Conservation (phyloP, 257 asterid species). For the Ligustrum vulgare region DNA sequence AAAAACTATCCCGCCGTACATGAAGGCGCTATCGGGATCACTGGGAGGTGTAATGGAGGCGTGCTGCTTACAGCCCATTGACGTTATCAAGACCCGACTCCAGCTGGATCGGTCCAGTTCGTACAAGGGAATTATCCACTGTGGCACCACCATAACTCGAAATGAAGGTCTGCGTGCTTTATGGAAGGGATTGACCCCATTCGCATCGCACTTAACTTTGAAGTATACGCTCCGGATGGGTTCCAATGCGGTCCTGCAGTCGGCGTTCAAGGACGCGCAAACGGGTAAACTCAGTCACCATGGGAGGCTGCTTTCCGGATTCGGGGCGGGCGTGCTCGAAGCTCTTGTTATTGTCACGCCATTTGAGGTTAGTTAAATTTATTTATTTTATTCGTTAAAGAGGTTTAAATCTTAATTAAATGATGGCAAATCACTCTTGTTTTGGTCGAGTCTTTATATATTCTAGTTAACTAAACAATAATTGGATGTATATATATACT, state of each 20-base stretch:
- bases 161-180: constrained; percentile 82
- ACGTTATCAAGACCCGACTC: constrained; percentile 87
- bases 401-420: neutral
- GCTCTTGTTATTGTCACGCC: constrained; percentile 96
- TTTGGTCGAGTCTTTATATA: constrained; percentile 25
- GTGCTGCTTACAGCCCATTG: constrained; percentile 87
- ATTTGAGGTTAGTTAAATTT: constrained; percentile 62
- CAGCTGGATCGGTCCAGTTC: constrained; percentile 86
- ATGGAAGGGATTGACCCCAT: constrained; percentile 98
- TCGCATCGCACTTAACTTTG: constrained; percentile 88
- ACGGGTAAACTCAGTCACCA: constrained; percentile 78
- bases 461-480: constrained; percentile 10
- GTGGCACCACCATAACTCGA: constrained; percentile 67
- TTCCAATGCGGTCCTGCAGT: constrained; percentile 83
- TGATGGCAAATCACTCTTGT: neutral
- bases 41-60: constrained; percentile 93
- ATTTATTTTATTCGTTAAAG: too few species aligned
- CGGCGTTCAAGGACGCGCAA: constrained; percentile 72
- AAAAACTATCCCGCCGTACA: constrained; percentile 71
- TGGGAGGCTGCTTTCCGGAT: constrained; percentile 80
- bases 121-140: constrained; percentile 81
- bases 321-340: constrained; percentile 96
- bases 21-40: constrained; percentile 93
- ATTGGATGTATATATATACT: too few species aligned
- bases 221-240: constrained; percentile 97